Conservation (phyloP, 2,329 filamentous ascomycete species). For the Cladosporium oxysporum region DNA sequence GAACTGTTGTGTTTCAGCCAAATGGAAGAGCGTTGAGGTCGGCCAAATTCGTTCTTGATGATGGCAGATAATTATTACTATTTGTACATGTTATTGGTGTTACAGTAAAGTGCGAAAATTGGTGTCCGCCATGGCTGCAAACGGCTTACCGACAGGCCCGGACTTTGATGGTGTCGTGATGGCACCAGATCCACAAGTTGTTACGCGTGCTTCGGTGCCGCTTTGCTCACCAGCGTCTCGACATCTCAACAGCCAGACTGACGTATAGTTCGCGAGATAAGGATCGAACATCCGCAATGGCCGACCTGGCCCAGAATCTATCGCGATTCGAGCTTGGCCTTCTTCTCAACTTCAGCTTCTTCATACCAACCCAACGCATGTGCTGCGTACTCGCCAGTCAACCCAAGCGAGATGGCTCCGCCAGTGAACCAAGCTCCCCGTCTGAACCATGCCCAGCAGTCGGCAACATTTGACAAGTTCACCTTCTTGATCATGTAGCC, state of each 20-base stretch:
- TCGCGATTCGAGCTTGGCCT: neutral
- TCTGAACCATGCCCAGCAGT: conserved; percentile 67
- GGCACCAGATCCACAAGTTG: conserved; percentile 9
- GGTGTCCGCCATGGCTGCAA: neutral
- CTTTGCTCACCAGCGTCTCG: neutral
- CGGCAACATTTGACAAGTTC: conserved; percentile 56
- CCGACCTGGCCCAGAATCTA: neutral
- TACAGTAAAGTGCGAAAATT: neutral
- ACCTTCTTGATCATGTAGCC: conserved; percentile 62
- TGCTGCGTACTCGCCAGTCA: conserved; percentile 55
- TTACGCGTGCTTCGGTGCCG: neutral
- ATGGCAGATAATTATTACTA: too few relatives aligned
- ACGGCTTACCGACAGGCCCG: neutral
- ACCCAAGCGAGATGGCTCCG: conserved; percentile 57
- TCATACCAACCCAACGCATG: conserved; percentile 24
- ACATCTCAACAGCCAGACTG: too few relatives aligned
- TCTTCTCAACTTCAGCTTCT: neutral
- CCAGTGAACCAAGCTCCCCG: conserved; percentile 64
- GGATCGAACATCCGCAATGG: neutral
- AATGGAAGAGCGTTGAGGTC: neutral
- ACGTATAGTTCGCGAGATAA: too few relatives aligned
- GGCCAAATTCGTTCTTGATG: neutral
- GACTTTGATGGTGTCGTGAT: conserved; percentile 5
- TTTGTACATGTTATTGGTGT: neutral
- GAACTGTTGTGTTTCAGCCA: neutral